These are phyloP conservation scores for Nyctanthes arbortristis DNA, from an alignment of 257 asterid species.

Conservation along the genomic window DNA sequence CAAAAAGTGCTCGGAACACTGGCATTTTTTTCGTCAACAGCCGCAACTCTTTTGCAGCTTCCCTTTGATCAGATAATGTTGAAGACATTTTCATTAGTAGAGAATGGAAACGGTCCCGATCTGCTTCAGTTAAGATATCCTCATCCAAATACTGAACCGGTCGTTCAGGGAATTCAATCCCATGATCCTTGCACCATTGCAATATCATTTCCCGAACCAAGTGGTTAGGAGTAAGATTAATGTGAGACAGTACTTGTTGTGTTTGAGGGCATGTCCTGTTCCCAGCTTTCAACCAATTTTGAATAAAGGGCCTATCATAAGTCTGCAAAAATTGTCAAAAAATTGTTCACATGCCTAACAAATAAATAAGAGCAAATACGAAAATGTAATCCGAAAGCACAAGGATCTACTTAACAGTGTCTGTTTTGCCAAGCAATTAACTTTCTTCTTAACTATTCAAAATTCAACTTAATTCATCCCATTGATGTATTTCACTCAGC, in stretches of 20 bases:
- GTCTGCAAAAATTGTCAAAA: slow-evolving; percentile 56
- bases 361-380: slow-evolving; percentile 2
- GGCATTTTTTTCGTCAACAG: slow-evolving; percentile 65
- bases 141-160: slow-evolving; percentile 40
- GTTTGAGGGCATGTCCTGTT: slow-evolving; percentile 81
- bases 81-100: slow-evolving; percentile 60
- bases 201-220: slow-evolving; percentile 63
- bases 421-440: background rate
- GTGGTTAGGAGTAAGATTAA: slow-evolving; percentile 69
- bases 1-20: slow-evolving; percentile 48
- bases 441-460: no score
- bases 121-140: slow-evolving; percentile 59
- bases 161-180: slow-evolving; percentile 57
- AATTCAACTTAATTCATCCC: no score
- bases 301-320: slow-evolving; percentile 75
- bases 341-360: slow-evolving; percentile 12
- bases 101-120: slow-evolving; percentile 47
- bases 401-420: background rate
- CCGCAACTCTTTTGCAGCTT: slow-evolving; percentile 76
- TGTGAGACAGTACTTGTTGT: slow-evolving; percentile 79
- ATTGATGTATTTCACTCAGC: no score
- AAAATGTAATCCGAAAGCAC: background rate
- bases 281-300: slow-evolving; percentile 78
- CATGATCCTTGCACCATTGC: slow-evolving; percentile 69
- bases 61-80: slow-evolving; percentile 56